phyloP scores from a whole-genome alignment of 257 asterid species.

The Penstemon eatonii region DNA sequence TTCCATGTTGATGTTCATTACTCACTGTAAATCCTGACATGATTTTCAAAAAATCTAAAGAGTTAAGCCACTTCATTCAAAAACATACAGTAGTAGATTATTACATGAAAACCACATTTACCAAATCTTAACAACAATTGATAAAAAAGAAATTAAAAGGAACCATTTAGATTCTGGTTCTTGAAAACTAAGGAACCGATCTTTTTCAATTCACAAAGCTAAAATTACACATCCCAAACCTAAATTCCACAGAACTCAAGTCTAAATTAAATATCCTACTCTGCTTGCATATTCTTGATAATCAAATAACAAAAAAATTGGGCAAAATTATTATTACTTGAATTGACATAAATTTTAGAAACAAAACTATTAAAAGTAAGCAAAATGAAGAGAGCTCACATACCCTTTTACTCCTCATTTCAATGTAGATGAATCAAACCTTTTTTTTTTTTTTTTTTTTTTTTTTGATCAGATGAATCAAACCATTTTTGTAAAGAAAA shows the following conservation, averaged over 20 bases:
- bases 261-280: too few relatives aligned
- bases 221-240: neutral
- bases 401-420: slow-evolving; percentile 21
- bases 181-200: neutral
- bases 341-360: neutral
- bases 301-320: neutral
- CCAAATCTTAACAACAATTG: neutral
- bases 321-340: neutral
- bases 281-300: neutral
- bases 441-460: neutral
- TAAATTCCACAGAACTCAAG: neutral
- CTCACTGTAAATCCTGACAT: slow-evolving; percentile 29
- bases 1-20: slow-evolving; percentile 35
- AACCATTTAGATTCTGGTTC: neutral
- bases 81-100: too few relatives aligned
- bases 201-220: neutral
- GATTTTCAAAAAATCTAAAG: neutral
- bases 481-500: neutral
- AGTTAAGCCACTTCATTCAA: neutral
- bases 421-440: slow-evolving; percentile 13
- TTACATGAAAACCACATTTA: neutral
- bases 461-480: neutral
- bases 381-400: slow-evolving; percentile 25
- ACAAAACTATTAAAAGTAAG: neutral
- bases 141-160: neutral